A percentile compares a stretch with the other conserved stretches of the same genome.
These are phyloP conservation scores for Discostella pseudostelligera DNA, from an alignment of 108 stramenopile genomes.

Conservation along the genomic window DNA sequence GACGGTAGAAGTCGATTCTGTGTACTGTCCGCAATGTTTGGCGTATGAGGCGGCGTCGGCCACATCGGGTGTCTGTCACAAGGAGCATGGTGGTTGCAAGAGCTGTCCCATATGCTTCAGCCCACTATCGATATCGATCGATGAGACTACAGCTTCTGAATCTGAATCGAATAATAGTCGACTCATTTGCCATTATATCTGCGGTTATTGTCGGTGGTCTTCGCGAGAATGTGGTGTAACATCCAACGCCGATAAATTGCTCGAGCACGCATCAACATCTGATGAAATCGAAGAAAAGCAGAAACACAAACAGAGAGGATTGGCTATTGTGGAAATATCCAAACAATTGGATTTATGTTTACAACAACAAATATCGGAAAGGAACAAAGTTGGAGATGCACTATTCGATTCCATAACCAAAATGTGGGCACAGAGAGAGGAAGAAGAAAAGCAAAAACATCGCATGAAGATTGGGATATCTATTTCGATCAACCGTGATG, in stretches of 20 bases:
- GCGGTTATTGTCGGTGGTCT: slow-evolving; percentile 45
- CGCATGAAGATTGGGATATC: slow-evolving; percentile 19
- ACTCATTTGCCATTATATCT: slow-evolving; percentile 41
- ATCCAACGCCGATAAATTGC: slow-evolving; percentile 35
- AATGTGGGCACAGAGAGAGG: slow-evolving; percentile 37
- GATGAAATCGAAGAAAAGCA: slow-evolving; percentile 11
- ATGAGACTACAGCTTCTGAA: slow-evolving; percentile 2
- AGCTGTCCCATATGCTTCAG: slow-evolving; percentile 65
- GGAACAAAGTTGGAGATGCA: slow-evolving; percentile 27
- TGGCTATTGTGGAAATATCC: slow-evolving; percentile 28
- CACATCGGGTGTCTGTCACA: slow-evolving; percentile 38
- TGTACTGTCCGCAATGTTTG: slow-evolving; percentile 77
- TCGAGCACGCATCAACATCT: slow-evolving; percentile 16
- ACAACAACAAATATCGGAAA: slow-evolving; percentile 20
- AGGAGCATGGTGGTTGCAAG: slow-evolving; percentile 40
- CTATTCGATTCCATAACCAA: slow-evolving; percentile 28
- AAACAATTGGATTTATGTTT: slow-evolving; percentile 33
- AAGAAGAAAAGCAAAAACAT: slow-evolving; percentile 33
- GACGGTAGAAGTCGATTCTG: slow-evolving; percentile 45
- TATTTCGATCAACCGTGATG: neutral
- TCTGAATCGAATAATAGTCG: slow-evolving; percentile 9
- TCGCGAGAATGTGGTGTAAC: slow-evolving; percentile 40
- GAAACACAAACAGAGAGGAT: slow-evolving; percentile 24
- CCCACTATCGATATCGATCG: slow-evolving; percentile 44
- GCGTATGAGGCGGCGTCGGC: slow-evolving; percentile 65